Conservation (phyloP, 768 basidiomycete genomes). For the Leucosporidium scottii region DNA sequence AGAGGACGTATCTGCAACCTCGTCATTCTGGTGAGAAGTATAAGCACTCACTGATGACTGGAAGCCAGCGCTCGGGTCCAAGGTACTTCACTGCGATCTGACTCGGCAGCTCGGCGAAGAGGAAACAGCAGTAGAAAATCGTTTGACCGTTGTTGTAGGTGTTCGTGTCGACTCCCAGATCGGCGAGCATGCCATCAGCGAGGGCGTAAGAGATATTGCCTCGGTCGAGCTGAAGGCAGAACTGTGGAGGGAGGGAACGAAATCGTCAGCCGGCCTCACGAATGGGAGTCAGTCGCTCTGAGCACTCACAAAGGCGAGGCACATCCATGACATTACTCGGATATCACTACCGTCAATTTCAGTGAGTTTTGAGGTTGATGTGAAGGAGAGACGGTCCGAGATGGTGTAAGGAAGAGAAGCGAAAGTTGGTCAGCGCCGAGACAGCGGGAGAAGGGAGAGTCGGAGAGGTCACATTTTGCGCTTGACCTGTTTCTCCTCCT, state of each 20-base stretch:
- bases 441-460: no score
- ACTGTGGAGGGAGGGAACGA: constrained; percentile 35
- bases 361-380: no score
- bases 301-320: constrained; percentile 2
- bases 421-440: no score
- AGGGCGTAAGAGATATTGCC: constrained; percentile 38
- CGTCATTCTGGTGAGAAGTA: no score
- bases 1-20: no score
- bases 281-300: constrained; percentile 12
- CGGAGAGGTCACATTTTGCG: neutral
- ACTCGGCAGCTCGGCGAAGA: constrained; percentile 37
- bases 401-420: no score
- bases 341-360: neutral
- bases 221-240: constrained; percentile 41
- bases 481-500: constrained; percentile 37
- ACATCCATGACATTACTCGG: neutral
- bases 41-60: constrained; percentile 10
- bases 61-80: constrained; percentile 41
- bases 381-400: no score
- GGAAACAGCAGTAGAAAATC: constrained; percentile 11
- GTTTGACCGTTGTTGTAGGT: constrained; percentile 49
- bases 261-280: constrained; percentile 48
- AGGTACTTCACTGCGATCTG: constrained; percentile 39
- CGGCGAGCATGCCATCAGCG: constrained; percentile 37
- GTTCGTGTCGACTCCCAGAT: constrained; percentile 42